Conservation (phyloP, 352 stramenopile species). For the Phytophthora pinifolia region DNA sequence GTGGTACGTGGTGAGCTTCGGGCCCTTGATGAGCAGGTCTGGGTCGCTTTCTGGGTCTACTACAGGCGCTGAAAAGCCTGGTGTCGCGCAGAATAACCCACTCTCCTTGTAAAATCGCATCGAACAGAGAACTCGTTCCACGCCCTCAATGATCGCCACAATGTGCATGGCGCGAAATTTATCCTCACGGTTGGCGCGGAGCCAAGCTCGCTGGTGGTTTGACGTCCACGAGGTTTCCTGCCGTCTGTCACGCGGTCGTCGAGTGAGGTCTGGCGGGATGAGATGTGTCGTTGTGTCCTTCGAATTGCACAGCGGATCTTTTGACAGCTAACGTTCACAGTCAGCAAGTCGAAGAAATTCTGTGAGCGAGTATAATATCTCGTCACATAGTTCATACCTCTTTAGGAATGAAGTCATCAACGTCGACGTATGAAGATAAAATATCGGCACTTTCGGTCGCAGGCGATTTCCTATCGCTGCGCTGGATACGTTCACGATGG, state of each 20-base stretch:
- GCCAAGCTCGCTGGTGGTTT: constrained; percentile 37
- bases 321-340: constrained; percentile 7
- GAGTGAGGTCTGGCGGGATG: constrained; percentile 21
- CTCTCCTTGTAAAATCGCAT: constrained; percentile 51
- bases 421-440: constrained; percentile 50
- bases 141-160: constrained; percentile 37
- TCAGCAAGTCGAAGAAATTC: background rate
- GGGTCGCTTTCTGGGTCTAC: constrained; percentile 35
- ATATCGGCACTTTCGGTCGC: constrained; percentile 11
- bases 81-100: constrained; percentile 53
- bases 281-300: constrained; percentile 19
- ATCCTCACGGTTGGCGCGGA: constrained; percentile 54
- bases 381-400: constrained; percentile 19
- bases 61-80: constrained; percentile 53
- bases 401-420: constrained; percentile 46
- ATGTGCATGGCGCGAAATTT: constrained; percentile 66
- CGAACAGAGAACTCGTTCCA: constrained; percentile 47
- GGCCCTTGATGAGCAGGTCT: constrained; percentile 33
- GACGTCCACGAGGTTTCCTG: constrained; percentile 25
- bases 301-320: constrained; percentile 14
- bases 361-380: background rate
- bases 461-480: constrained; percentile 3
- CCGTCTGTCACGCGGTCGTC: constrained; percentile 21
- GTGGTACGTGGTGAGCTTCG: constrained; percentile 50
- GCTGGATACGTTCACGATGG: constrained; percentile 2